Base-by-base conservation (phyloP, 345 rosid species). In the Arabis hirsuta region DNA sequence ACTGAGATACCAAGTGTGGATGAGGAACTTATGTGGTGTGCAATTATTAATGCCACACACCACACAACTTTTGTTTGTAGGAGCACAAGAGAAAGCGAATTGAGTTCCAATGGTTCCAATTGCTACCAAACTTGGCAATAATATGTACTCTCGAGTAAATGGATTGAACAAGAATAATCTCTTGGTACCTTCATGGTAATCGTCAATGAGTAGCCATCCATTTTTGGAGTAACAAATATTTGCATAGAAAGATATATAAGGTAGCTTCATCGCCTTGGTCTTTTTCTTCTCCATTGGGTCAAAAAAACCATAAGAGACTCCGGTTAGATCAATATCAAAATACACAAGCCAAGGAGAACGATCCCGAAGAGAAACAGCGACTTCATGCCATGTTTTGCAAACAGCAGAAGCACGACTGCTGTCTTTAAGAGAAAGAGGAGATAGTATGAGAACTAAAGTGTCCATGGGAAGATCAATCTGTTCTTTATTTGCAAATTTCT, bases 341-440 rank as follows among this genome's bases (percentile, higher is more conserved):
- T 46, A 46, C 51, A 46, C 51, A 46, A 46, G 51, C 51, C 51
- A 46, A 16, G 9, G 51, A n/a, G n/a, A n/a, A n/a, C n/a, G n/a
- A n/a, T n/a, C n/a, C n/a, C n/a, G n/a, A n/a, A n/a, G n/a, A 46
- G 22, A 46, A 27, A 27, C 31, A n/a, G n/a, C n/a, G n/a, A n/a
- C n/a, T n/a, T n/a, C n/a, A n/a, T n/a, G n/a, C n/a, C n/a, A n/a
- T n/a, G n/a, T n/a, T n/a, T n/a, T n/a, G n/a, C n/a, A n/a, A n/a
- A n/a, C n/a, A n/a, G n/a, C n/a, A n/a, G n/a, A n/a, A n/a, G n/a
- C n/a, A n/a, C n/a, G n/a, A n/a, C n/a, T n/a, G n/a, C n/a, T n/a
- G n/a, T n/a, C n/a, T n/a, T n/a, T n/a, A n/a, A n/a, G n/a, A n/a
- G n/a, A n/a, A n/a, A n/a, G n/a, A n/a, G n/a, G n/a, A n/a, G n/a